Evolutionary conservation across 352 stramenopile genomes (phyloP), one percentile per base, ranked within the genome.

Genomic region (Globisporangium abappressorium): DNA sequence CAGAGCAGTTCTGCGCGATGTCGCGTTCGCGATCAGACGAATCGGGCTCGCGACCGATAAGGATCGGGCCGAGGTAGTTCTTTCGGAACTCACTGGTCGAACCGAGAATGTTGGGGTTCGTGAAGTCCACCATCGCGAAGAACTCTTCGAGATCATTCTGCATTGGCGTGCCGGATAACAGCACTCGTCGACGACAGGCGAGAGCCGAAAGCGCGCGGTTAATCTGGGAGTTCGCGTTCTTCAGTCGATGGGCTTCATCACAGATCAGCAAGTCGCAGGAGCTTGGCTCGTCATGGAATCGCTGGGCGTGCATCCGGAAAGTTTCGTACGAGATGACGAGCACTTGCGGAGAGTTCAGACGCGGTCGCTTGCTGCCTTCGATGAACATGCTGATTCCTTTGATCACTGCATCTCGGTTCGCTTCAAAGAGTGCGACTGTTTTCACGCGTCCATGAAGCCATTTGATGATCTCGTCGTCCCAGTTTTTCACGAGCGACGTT

Each of bases 81-180:
- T 93, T 98, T 20, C 95, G 85, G 76, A 99, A 99, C 55, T 98
- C 92, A 41, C 77, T 92, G 47, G 85, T 79, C 0, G 80, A 79
- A 5, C 87, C 90, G 15, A 95, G 76, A 49, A 97, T 93, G 64
- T 92, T 90, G 4, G 88, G 86, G 61, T 94, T 96, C 0, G 90
- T 95, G 59, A 96, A 95, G 61, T 94, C 86, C 8, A 94, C 97
- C 97, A 99, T 99, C 7, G 97, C 97, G 70, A 95, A 99, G 70
- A 99, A 99, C 70, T 99, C 98, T 62, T 99, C 90, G 18, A 99
- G 75, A 80, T 99, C 97, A 70, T 99, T 99, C 69, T 99, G 97
- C 95, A 99, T 99, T 2, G 97, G 97, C 20, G 97, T 99, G 34
- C 97, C 97, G 0, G 97, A 99, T 5, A 99, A 72, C 46, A 99